Base-by-base conservation (phyloP, 1,284 basidiomycete genomes). In the Ustilago vetiveriae region DNA sequence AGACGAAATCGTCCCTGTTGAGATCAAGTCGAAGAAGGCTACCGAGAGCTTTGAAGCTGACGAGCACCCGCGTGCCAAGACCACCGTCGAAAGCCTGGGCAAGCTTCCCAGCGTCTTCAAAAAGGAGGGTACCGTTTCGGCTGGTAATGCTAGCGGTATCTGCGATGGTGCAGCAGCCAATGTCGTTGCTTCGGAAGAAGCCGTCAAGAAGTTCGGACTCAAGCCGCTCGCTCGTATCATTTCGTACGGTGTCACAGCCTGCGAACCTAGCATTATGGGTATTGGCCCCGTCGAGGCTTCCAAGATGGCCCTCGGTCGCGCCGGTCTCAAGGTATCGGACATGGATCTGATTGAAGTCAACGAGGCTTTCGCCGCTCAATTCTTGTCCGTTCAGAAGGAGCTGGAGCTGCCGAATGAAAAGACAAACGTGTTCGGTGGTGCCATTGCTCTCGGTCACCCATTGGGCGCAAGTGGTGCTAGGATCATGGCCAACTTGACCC, bases 101-200 rank as follows among this genome's bases (percentile, higher is more conserved):
- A 86, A 88, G 26, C 87, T 98, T 51, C 88, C 88, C 68, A 90
- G 92, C 42, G 90, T 91, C 23, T 98, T 98, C 87, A 91, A 91
- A 72, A 86, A 87, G 85, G 87, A 90, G 69, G 95, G 95, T 51
- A 89, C 87, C 43, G 93, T 98, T 82, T 97, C 94, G 17, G 90
- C 95, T 53, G 95, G 94, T 62, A 98, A 98, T 85, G 92, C 95
- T 4, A 92, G 90, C n/a, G 92, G 90, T 50, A 85, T 98, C 82
- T 96, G 93, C 82, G 96, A 98, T 81, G 95, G 95, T 81, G 96
- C 94, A n/a, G 94, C 92, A 39, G 95, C 95, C 16, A 86, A 98
- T 72, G 89, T 98, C 51, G 86, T 98, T 63, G 95, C 92, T 86
- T 92, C 91, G 17, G 92, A 92, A 49, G 89, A 90, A 67, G 94